These are phyloP conservation scores for Aspergillus sparsus DNA, from an alignment of 495 filamentous ascomycete species.

Conservation along the genomic window DNA sequence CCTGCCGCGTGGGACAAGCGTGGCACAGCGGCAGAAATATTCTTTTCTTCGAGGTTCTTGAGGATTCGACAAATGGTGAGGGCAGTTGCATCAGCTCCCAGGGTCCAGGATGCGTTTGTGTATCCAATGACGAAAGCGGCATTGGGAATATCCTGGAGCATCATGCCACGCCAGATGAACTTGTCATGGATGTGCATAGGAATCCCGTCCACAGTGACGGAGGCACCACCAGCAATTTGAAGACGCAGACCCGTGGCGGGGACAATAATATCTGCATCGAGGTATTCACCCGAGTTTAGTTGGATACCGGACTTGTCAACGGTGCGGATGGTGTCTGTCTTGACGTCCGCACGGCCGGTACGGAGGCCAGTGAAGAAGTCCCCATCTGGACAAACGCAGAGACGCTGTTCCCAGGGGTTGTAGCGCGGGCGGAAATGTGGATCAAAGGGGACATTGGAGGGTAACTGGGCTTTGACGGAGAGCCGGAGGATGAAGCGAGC, in stretches of 20 bases:
- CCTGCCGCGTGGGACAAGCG: conserved; percentile 36
- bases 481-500: conserved; percentile 49
- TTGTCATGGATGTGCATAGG: conserved; percentile 47
- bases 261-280: conserved; percentile 71
- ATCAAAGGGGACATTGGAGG: conserved; percentile 54
- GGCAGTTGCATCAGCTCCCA: conserved; percentile 57
- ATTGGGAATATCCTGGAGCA: conserved; percentile 63
- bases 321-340: conserved; percentile 66
- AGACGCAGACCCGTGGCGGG: conserved; percentile 72
- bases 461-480: conserved; percentile 51
- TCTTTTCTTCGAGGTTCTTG: conserved; percentile 41
- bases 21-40: conserved; percentile 41
- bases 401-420: conserved; percentile 71
- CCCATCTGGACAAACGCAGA: conserved; percentile 69
- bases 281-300: conserved; percentile 54
- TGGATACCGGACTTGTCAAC: conserved; percentile 61
- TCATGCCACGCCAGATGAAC: conserved; percentile 59
- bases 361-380: conserved; percentile 70
- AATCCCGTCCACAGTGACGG: conserved; percentile 56
- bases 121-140: conserved; percentile 58
- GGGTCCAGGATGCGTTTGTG: conserved; percentile 59
- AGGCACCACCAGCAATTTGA: conserved; percentile 51
- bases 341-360: conserved; percentile 58
- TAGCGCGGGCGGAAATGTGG: conserved; percentile 74
- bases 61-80: conserved; percentile 49